phyloP scores from a whole-genome alignment of 805 yeast genomes.

The Ogataea wickerhamii region DNA sequence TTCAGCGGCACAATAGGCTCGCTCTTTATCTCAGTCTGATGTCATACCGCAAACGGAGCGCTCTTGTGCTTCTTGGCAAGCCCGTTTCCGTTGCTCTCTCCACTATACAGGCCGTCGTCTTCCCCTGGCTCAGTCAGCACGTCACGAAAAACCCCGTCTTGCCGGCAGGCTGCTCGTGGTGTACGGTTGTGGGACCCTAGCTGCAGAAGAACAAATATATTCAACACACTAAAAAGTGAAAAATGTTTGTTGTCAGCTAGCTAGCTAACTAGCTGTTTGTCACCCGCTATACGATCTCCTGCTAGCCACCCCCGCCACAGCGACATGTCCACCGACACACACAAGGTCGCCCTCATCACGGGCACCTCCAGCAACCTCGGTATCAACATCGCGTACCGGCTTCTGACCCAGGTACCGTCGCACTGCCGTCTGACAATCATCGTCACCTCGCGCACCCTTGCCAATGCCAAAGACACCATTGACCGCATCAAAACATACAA shows the following conservation, averaged over 20 bases:
- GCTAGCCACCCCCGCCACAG: not conserved
- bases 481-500: constrained; percentile 47
- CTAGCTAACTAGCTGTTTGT: too few species aligned
- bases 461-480: constrained; percentile 77
- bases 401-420: constrained; percentile 57
- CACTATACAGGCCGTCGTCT: too few species aligned
- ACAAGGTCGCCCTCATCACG: constrained; percentile 32
- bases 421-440: constrained; percentile 66
- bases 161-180: too few species aligned
- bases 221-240: too few species aligned
- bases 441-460: constrained; percentile 85
- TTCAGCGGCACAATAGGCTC: too few species aligned
- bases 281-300: not conserved
- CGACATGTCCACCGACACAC: constrained; percentile 8
- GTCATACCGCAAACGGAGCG: too few species aligned
- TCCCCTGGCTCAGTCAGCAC: too few species aligned
- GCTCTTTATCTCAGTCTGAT: too few species aligned
- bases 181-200: not conserved
- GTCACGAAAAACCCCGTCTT: too few species aligned
- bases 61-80: too few species aligned
- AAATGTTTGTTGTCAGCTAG: too few species aligned
- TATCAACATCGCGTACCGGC: constrained; percentile 74
- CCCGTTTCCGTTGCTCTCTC: too few species aligned
- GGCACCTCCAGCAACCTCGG: constrained; percentile 68
- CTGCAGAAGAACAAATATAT: not conserved